phyloP scores from a whole-genome alignment of 1,284 basidiomycete genomes.

The Ganoderma leucocontextum region DNA sequence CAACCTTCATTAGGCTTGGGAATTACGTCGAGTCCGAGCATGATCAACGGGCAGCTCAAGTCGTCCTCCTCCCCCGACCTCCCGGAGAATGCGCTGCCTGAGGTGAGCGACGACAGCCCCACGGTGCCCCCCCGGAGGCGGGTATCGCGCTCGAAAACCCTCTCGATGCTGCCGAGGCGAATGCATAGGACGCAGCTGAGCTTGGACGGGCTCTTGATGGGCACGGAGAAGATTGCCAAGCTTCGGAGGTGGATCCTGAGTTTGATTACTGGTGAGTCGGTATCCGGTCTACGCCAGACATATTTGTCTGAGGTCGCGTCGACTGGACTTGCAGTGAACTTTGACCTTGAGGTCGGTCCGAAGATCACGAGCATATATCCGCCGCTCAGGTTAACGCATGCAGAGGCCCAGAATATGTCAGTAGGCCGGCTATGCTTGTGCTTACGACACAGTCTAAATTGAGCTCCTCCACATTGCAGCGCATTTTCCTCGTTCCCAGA shows the following conservation, averaged over 20 bases:
- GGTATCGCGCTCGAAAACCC: conserved; percentile 51
- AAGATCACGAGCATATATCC: conserved; percentile 80
- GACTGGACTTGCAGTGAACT: conserved; percentile 69
- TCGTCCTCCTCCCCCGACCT: conserved; percentile 45
- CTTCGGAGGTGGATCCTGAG: conserved; percentile 84
- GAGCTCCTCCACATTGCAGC: conserved; percentile 49
- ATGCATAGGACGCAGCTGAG: conserved; percentile 31
- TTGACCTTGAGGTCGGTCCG: conserved; percentile 89
- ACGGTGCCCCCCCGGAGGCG: conserved; percentile 22
- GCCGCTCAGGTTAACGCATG: conserved; percentile 64
- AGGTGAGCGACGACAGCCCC: conserved; percentile 7
- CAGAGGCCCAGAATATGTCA: conserved; percentile 87
- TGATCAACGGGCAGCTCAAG: conserved; percentile 31
- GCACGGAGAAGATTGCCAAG: conserved; percentile 54
- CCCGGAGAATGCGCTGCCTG: conserved; percentile 31
- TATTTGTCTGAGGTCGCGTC: conserved; percentile 6
- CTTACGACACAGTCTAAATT: conserved; percentile 7
- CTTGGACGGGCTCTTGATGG: conserved; percentile 49
- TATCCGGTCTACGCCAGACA: no score
- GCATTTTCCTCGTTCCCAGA: conserved; percentile 97
- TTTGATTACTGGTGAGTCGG: conserved; percentile 69
- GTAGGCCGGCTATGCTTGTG: conserved; percentile 39
- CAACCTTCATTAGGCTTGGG: conserved; percentile 6
- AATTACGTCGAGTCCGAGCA: conserved; percentile 7
- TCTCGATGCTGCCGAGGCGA: conserved; percentile 42